Evolutionary conservation across 2,329 filamentous ascomycete species (phyloP), one percentile per base, ranked within the genome.

Genomic region (Fusarium sp.): DNA sequence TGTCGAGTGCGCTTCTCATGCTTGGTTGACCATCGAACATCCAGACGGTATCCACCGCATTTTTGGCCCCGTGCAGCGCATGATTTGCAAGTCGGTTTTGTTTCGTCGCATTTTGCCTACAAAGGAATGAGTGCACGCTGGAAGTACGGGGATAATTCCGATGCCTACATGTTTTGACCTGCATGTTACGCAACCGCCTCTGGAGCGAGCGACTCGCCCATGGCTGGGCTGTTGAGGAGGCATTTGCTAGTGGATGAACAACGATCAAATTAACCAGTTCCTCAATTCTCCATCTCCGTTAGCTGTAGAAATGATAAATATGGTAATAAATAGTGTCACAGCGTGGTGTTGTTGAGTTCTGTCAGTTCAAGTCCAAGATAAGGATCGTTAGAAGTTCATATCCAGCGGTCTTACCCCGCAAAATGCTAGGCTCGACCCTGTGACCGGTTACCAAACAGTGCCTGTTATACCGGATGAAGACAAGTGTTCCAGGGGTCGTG

Each of bases 151-250:
- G 27, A 6, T 42, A 5, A 16, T n/a, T 21, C 21, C 21, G 25
- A 39, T 25, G 16, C 52, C 21, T 44, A 55, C 52, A 42, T 55
- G 52, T 23, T 55, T 55, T 14, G 37, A 41, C 37, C 52, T 42
- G 52, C 52, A 55, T 25, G 52, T 55, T 31, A 55, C 52, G 52
- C 52, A 55, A 44, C 52, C 52, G 27, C 52, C 52, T 16, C 52
- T 55, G 27, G 52, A 55, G 18, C 52, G 52, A n/a, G 52, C 52
- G 7, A 55, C 52, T 15, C 52, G 52, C 27, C 52, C 52, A 4
- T 55, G 52, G 16, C 16, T 31, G 21, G 37, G 8, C 4, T 55
- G 37, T 10, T 55, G 52, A 23, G 52, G 21, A 3, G 52, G 25
- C 52, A 54, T 54, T 39, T 38, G 1, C 10, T 2, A 25, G 9